Conservation (phyloP, 1,139 yeast genomes). For the Candida pseudocylindracea region DNA sequence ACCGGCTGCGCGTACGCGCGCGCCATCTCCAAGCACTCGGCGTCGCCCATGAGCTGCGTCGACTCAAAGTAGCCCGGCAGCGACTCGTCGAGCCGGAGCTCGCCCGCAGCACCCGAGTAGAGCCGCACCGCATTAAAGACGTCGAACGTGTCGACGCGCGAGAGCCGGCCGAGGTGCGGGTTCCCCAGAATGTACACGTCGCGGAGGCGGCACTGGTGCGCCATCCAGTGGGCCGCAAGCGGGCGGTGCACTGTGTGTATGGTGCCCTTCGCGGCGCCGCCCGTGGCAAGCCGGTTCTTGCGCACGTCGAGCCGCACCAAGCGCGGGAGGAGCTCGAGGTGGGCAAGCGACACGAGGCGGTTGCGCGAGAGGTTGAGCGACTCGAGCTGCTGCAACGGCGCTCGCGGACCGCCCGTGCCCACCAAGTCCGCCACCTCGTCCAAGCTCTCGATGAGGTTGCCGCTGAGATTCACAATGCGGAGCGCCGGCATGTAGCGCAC, state of each 20-base stretch:
- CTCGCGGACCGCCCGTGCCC: slow-evolving; percentile 7
- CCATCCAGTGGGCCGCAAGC: slow-evolving; percentile 14
- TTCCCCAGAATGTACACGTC: slow-evolving; percentile 19
- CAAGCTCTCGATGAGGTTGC: slow-evolving; percentile 22
- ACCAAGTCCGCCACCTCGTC: slow-evolving; percentile 7
- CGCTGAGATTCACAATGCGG: slow-evolving; percentile 32
- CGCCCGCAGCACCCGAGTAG: slow-evolving; percentile 11
- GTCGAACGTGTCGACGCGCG: slow-evolving; percentile 31
- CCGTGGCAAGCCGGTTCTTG: slow-evolving; percentile 19
- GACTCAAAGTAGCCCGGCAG: slow-evolving; percentile 44
- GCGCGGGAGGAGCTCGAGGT: slow-evolving; percentile 20
- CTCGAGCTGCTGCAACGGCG: slow-evolving; percentile 16
- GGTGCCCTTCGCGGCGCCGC: slow-evolving; percentile 2
- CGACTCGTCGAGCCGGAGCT: slow-evolving; percentile 33
- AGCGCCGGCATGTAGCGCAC: slow-evolving; percentile 22
- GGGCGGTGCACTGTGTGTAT: slow-evolving; percentile 10
- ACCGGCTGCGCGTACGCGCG: no score
- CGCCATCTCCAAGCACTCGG: background rate
- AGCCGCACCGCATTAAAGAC: slow-evolving; percentile 24
- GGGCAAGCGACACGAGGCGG: slow-evolving; percentile 18
- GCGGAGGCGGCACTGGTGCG: slow-evolving; percentile 9
- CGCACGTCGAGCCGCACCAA: slow-evolving; percentile 36
- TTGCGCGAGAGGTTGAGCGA: slow-evolving; percentile 35
- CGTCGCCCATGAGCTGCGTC: slow-evolving; percentile 26
- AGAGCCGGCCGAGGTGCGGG: slow-evolving; percentile 18